Percentiles rank a stretch among this genome's conserved stretches.
phyloP scores from a whole-genome alignment of 371 early-diverging fungal genomes.

The Dinochytrium kinnereticum region DNA sequence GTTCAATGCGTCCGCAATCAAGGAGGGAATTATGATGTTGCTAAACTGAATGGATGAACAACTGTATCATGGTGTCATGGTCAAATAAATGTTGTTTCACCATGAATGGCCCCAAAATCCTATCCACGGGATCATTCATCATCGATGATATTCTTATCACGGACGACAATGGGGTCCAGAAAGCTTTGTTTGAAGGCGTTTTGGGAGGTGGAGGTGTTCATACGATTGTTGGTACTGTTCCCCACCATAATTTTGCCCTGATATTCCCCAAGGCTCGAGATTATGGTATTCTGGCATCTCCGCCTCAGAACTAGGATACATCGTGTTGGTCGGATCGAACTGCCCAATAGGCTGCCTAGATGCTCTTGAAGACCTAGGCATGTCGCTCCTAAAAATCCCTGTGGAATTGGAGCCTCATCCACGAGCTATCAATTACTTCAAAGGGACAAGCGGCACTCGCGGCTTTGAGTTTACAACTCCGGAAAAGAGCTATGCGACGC shows the following conservation, averaged over 20 bases:
- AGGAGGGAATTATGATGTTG: slow-evolving; percentile 7
- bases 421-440: slow-evolving; percentile 27
- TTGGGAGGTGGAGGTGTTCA: slow-evolving; percentile 33
- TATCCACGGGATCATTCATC: slow-evolving; percentile 21
- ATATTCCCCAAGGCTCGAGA: slow-evolving; percentile 1
- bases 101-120: not conserved
- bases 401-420: slow-evolving; percentile 12
- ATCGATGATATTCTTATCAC: slow-evolving; percentile 24
- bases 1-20: not conserved
- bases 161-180: not conserved
- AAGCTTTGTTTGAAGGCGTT: slow-evolving; percentile 3
- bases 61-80: too few species aligned
- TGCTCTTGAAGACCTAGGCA: not conserved
- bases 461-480: slow-evolving; percentile 22
- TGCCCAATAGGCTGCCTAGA: not conserved
- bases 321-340: slow-evolving; percentile 16
- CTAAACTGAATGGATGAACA: slow-evolving; percentile 1
- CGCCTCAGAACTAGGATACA: slow-evolving; percentile 11
- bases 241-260: too few species aligned
- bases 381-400: not conserved
- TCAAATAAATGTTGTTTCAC: too few species aligned
- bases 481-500: slow-evolving; percentile 22
- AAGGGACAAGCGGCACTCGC: not conserved
- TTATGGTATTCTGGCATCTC: not conserved
- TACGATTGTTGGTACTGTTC: slow-evolving; percentile 14